These are phyloP conservation scores for Acacia pycnantha DNA, from an alignment of 331 rosid species.

Conservation along the genomic window DNA sequence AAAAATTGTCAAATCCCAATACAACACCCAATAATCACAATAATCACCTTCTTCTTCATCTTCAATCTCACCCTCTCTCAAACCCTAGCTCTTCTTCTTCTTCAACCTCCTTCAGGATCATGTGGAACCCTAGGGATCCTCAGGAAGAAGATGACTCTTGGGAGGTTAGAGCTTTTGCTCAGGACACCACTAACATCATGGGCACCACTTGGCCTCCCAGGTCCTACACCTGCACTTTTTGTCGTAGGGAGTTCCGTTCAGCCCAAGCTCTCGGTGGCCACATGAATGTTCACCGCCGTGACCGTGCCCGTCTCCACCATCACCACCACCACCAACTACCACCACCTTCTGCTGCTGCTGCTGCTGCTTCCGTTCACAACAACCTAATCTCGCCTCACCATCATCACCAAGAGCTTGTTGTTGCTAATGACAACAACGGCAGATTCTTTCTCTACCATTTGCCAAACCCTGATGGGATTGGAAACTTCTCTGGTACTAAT, in stretches of 20 bases:
- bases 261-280: slow-evolving; percentile 98
- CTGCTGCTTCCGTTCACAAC: not conserved
- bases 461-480: slow-evolving; percentile 50
- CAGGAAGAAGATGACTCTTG: slow-evolving; percentile 81
- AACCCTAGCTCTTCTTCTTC: slow-evolving; percentile 37
- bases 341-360: not conserved
- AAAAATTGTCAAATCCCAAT: slow-evolving; percentile 27
- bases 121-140: slow-evolving; percentile 80
- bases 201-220: slow-evolving; percentile 98
- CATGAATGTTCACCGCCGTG: slow-evolving; percentile 98
- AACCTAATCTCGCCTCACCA: not conserved
- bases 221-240: slow-evolving; percentile 82
- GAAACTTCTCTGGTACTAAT: not conserved
- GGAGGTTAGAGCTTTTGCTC: slow-evolving; percentile 90
- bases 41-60: not conserved
- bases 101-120: slow-evolving; percentile 40
- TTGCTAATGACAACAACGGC: slow-evolving; percentile 31
- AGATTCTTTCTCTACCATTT: slow-evolving; percentile 63
- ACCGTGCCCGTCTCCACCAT: slow-evolving; percentile 87
- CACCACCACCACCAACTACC: slow-evolving; percentile 25
- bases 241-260: slow-evolving; percentile 79
- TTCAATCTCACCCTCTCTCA: slow-evolving; percentile 27
- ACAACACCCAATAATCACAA: not conserved
- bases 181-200: slow-evolving; percentile 77
- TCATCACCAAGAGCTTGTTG: slow-evolving; percentile 43